Evolutionary conservation across 148 eudicot species (phyloP).

Genomic region (Chenopodium suecicum): DNA sequence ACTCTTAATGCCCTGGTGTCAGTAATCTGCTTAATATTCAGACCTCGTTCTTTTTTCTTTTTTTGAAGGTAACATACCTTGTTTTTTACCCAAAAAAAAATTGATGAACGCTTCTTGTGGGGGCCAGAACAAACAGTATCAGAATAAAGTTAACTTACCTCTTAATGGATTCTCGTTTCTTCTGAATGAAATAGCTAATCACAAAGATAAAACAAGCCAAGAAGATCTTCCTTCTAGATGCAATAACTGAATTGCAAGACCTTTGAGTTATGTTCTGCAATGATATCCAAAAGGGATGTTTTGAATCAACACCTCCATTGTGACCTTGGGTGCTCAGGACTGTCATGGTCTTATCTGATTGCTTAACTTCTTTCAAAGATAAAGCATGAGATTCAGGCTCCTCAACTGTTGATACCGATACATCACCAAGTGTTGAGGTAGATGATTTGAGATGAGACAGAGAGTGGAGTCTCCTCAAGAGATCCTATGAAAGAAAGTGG

Average conservation of each 20-base stretch:
- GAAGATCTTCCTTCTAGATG: constrained; percentile 60
- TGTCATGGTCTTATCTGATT: constrained; percentile 33
- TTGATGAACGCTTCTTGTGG: background rate
- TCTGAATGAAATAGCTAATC: constrained; percentile 47
- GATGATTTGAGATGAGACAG: constrained; percentile 46
- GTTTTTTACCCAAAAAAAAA: no score
- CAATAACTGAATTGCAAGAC: constrained; percentile 37
- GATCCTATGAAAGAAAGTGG: constrained; percentile 45
- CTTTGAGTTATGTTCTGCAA: constrained; percentile 49
- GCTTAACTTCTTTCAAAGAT: constrained; percentile 33
- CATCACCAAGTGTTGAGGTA: constrained; percentile 38
- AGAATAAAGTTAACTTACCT: constrained; percentile 41
- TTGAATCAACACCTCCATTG: constrained; percentile 22
- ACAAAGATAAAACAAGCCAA: constrained; percentile 54
- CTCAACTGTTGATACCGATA: constrained; percentile 31
- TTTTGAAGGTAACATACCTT: no score
- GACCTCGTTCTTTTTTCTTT: background rate
- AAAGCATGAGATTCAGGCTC: constrained; percentile 25
- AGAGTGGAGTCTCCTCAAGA: constrained; percentile 66
- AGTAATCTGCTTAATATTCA: background rate
- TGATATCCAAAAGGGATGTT: constrained; percentile 41
- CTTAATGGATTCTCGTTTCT: constrained; percentile 52
- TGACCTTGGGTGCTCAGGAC: constrained; percentile 23
- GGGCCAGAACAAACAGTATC: background rate
- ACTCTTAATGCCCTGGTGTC: background rate